A percentile compares a stretch with the other conserved stretches of the same genome.
These are phyloP conservation scores for Fusarium sp. DNA, from an alignment of 2,329 filamentous ascomycete species.

Conservation along the genomic window DNA sequence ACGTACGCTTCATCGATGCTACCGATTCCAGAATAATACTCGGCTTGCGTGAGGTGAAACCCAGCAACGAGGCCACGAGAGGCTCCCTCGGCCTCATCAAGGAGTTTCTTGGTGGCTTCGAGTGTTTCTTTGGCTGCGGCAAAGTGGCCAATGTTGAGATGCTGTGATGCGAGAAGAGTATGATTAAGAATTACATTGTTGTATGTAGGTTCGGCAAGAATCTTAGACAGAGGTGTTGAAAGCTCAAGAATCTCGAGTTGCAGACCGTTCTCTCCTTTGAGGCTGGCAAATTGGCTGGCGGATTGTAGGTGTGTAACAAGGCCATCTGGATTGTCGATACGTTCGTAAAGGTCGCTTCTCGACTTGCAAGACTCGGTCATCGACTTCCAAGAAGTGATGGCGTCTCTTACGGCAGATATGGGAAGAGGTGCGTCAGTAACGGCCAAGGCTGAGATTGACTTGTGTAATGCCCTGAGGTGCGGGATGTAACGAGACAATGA, in stretches of 20 bases:
- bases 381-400: slow-evolving; percentile 58
- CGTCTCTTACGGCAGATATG: slow-evolving; percentile 49
- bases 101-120: slow-evolving; percentile 64
- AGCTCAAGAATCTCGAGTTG: slow-evolving; percentile 61
- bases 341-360: slow-evolving; percentile 55
- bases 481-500: slow-evolving; percentile 58
- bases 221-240: slow-evolving; percentile 54
- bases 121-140: slow-evolving; percentile 64
- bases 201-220: slow-evolving; percentile 47
- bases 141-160: slow-evolving; percentile 64
- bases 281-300: slow-evolving; percentile 61
- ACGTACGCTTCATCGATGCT: slow-evolving; percentile 70
- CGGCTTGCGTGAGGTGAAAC: slow-evolving; percentile 77
- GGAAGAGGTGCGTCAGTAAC: slow-evolving; percentile 50
- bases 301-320: slow-evolving; percentile 63
- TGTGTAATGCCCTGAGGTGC: slow-evolving; percentile 60
- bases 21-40: slow-evolving; percentile 77
- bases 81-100: slow-evolving; percentile 51
- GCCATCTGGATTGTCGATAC: slow-evolving; percentile 61
- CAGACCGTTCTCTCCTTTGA: slow-evolving; percentile 61
- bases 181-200: slow-evolving; percentile 60
- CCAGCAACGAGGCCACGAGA: slow-evolving; percentile 57
- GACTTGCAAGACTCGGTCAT: slow-evolving; percentile 55
- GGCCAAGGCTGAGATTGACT: slow-evolving; percentile 58
- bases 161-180: slow-evolving; percentile 62